Base-by-base conservation (phyloP, 192 early-diverging fungal species). In the Umbelopsis isabellina region DNA sequence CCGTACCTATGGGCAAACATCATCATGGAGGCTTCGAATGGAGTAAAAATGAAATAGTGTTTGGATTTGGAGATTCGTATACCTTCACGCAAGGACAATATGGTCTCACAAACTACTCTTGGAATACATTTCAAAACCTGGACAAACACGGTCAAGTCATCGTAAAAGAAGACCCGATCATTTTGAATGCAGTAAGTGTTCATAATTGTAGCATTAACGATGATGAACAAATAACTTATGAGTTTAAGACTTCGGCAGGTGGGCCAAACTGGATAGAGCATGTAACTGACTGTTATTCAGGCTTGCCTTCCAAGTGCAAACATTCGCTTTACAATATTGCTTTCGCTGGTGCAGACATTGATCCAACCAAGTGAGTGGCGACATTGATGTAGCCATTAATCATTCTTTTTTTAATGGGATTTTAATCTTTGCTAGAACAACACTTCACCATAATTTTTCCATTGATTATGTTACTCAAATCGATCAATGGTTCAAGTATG, bases 321-420 rank as follows among this genome's bases (percentile, higher is more conserved):
- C 55, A 61, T 25, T 61, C 55, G 13, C 55, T 61, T 61, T 61
- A 61, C 30, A 61, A 61, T 30, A 61, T 61, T 37, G 55, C 55
- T 13, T 61, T 61, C n/a, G 55, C 55, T 33, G 55, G 55, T 3
- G 55, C 55, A 25, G 55, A 61, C 37, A 6, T 61, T 18, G 55
- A 61, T n/a, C 55, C 55, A 16, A 16, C 55, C 11, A 37, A 61
- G 55, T 61, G n/a, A 61, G 55, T 61, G 2, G 1, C 1, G 11
- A 0, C 51, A 1, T 52, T 22, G 2, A 9, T 41, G 7, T 41
- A 2, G 3, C 27, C 27, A 2, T 30, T 30, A 30, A 30, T 30
- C 27, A 3, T 30, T 30, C 27, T 30, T 30, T 3, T 30, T 30
- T 30, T 30, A 2, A 30, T 30, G 27, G 3, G 3, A 30, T 2